Base-by-base conservation (phyloP, 129 eudicot species). In the Chrysanthemum makinoi region DNA sequence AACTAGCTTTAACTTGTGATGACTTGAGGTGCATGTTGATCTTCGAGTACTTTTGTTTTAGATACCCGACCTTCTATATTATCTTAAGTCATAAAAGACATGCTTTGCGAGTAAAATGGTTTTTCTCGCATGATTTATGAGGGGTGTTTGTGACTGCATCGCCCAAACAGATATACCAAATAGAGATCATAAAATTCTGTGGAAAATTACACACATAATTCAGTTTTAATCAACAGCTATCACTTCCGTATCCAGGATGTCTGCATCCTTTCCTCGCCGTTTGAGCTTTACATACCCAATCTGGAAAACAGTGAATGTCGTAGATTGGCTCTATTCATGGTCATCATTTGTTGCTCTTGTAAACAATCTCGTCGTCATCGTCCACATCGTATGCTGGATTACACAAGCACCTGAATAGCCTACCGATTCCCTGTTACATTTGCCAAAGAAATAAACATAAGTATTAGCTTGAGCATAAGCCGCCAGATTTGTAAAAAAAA, bases 361-460 rank as follows among this genome's bases (percentile, higher is more conserved):
- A 95, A 54, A 95, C 96, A 80, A 95, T 90, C 75, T 90, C 99
- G 6, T 87, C 98, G 7, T 93, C 98, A 1, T 88, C 99, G 26
- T 95, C 99, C 51, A 95, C 99, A 77, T 88, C 91, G 66, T 86
- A 95, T 39, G 97, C 99, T 30, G 97, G 99, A 66, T 95, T 95
- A 69, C 99, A 95, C 13, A 95, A 84, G 57, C 99, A 95, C 80
- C 99, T 86, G 86, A 95, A 95, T 52, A 95, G 94, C 80, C 95
- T 88, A 2, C 97, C 99, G 11, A 95, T 95, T 46, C 99, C 99
- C 99, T 95, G 91, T n/a, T 9, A 75, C 26, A 28, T 69, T n/a
- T 70, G 33, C 26, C 35, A 39, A 54, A 49, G n/a, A 15, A 52
- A 33, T 55, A 51, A 58, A 57, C 33, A 50, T 48, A 10, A 2